These are phyloP conservation scores for Talaromyces sp. DNA, from an alignment of 2,329 filamentous ascomycete species.

Conservation along the genomic window DNA sequence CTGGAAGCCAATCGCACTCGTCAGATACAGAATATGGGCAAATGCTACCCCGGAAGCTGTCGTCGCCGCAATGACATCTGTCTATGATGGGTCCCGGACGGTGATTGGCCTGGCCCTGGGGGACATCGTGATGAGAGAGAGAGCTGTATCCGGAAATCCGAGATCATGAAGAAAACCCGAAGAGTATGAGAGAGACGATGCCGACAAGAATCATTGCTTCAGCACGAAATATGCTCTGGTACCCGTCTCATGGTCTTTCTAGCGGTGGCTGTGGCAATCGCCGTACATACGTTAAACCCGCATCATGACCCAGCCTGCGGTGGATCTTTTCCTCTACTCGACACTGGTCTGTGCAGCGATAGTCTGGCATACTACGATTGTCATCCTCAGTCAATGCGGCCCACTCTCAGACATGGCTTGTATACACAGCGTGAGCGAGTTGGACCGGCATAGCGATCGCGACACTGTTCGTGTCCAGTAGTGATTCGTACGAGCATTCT, in stretches of 20 bases:
- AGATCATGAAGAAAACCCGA: not conserved
- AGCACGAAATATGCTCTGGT: not conserved
- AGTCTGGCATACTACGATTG: not conserved
- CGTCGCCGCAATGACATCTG: not conserved
- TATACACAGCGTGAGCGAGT: not conserved
- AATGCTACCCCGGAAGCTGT: not conserved
- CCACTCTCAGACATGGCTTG: constrained; percentile 7
- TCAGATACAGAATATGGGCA: not conserved
- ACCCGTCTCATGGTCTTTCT: not conserved
- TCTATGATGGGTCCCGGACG: not conserved
- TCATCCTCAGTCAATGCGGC: not conserved
- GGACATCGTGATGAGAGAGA: not conserved
- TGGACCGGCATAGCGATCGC: not conserved
- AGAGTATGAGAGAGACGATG: not conserved
- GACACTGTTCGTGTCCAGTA: not conserved
- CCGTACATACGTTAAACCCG: not conserved
- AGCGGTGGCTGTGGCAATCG: not conserved
- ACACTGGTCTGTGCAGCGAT: not conserved
- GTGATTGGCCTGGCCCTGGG: not conserved
- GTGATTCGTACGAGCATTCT: constrained; percentile 1
- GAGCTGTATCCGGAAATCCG: not conserved
- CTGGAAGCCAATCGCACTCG: not conserved
- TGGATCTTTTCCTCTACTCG: not conserved
- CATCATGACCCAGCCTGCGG: not conserved
- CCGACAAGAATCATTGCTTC: not conserved